These are phyloP conservation scores for Musa troglodytarum DNA, from an alignment of 176 grass and related monocot genomes.

Conservation along the genomic window DNA sequence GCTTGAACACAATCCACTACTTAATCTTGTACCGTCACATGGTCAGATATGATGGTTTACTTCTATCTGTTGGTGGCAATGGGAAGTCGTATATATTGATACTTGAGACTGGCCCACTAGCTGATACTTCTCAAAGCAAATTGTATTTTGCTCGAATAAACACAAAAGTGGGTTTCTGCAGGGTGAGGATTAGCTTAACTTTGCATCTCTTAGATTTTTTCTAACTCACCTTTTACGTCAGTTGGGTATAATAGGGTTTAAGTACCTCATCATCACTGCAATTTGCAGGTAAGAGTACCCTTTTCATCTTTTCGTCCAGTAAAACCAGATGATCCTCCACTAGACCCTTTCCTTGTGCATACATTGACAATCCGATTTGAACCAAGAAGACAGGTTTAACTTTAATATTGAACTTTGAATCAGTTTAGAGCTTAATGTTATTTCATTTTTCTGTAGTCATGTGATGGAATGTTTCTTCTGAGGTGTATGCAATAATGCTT, in stretches of 20 bases:
- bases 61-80: conserved; percentile 94
- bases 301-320: conserved; percentile 96
- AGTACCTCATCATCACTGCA: background rate
- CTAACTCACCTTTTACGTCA: background rate
- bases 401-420: background rate
- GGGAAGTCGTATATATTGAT: conserved; percentile 89
- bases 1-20: background rate
- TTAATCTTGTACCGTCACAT: conserved; percentile 19
- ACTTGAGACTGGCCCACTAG: conserved; percentile 87
- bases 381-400: conserved; percentile 82
- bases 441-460: background rate
- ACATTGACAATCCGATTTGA: conserved; percentile 96
- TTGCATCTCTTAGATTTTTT: conserved; percentile 4
- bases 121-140: conserved; percentile 89
- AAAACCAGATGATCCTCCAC: conserved; percentile 84
- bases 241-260: background rate
- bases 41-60: conserved; percentile 77
- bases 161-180: conserved; percentile 95
- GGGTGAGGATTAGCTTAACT: conserved; percentile 47
- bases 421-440: background rate
- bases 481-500: background rate
- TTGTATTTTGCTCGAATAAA: conserved; percentile 85
- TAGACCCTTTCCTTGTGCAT: conserved; percentile 99
- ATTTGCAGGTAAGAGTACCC: conserved; percentile 75
- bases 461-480: background rate